Evolutionary conservation across 768 basidiomycete genomes (phyloP).

Genomic region (Clavulina sp.): DNA sequence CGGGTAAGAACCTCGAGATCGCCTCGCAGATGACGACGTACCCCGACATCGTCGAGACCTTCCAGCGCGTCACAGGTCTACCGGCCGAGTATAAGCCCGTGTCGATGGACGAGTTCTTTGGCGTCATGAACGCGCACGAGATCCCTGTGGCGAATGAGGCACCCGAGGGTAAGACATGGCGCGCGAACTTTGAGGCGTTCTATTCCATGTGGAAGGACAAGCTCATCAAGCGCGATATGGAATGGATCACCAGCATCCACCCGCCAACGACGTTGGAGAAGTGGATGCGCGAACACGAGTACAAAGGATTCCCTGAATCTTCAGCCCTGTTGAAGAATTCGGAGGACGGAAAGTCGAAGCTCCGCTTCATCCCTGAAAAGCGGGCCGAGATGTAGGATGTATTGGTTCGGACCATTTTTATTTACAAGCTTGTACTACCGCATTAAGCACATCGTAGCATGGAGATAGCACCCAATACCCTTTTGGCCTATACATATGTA

Average conservation of each 20-base stretch:
- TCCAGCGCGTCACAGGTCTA: background rate
- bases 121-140: background rate
- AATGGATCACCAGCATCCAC: slow-evolving; percentile 26
- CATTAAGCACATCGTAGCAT: no score
- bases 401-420: no score
- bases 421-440: no score
- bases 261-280: slow-evolving; percentile 23
- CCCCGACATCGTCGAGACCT: background rate
- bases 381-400: background rate
- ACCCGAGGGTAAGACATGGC: slow-evolving; percentile 15
- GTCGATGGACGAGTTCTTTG: background rate
- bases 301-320: slow-evolving; percentile 13
- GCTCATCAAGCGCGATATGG: slow-evolving; percentile 27
- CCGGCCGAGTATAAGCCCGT: background rate
- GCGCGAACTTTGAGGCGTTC: slow-evolving; percentile 27
- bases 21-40: background rate
- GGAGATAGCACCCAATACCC: background rate
- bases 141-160: background rate
- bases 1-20: background rate
- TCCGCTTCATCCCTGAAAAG: background rate
- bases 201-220: slow-evolving; percentile 29
- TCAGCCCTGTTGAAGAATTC: slow-evolving; percentile 14
- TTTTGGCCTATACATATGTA: background rate
- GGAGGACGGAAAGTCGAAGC: slow-evolving; percentile 6
- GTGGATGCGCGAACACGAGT: slow-evolving; percentile 25